Evolutionary conservation across 2,329 filamentous ascomycete species (phyloP).

Genomic region (Phoma sp.): DNA sequence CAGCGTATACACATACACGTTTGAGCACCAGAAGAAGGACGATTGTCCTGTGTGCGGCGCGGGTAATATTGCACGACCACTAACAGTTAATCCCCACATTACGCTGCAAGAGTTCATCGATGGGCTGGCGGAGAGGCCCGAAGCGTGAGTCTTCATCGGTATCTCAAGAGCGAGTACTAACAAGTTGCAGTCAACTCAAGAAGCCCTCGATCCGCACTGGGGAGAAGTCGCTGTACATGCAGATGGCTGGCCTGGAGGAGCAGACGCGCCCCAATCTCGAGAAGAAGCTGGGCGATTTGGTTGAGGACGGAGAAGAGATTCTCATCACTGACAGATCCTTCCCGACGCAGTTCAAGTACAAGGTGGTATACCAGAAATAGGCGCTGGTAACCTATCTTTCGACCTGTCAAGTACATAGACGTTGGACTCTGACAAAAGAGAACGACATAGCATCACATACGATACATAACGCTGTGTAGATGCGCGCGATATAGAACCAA

Average conservation of each 20-base stretch:
- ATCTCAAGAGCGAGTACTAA: slow-evolving; percentile 19
- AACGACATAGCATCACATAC: background rate
- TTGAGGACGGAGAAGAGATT: slow-evolving; percentile 84
- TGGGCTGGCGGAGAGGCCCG: slow-evolving; percentile 79
- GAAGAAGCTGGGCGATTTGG: slow-evolving; percentile 78
- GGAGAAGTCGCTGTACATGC: slow-evolving; percentile 88
- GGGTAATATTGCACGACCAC: slow-evolving; percentile 73
- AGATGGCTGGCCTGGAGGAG: slow-evolving; percentile 82
- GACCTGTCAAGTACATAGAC: background rate
- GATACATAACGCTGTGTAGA: background rate
- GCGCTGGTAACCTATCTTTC: background rate
- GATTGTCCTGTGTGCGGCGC: slow-evolving; percentile 92
- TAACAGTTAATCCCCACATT: slow-evolving; percentile 72
- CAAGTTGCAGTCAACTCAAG: slow-evolving; percentile 73
- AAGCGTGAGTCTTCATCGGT: slow-evolving; percentile 60
- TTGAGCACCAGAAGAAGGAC: slow-evolving; percentile 90
- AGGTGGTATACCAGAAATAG: slow-evolving; percentile 57
- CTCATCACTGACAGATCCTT: slow-evolving; percentile 94
- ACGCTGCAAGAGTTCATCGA: slow-evolving; percentile 88
- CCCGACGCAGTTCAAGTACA: slow-evolving; percentile 72
- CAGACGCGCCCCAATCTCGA: slow-evolving; percentile 82
- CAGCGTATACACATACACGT: slow-evolving; percentile 95
- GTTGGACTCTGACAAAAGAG: background rate
- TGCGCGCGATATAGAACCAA: background rate
- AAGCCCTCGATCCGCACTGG: slow-evolving; percentile 85